Evolutionary conservation across 2,329 filamentous ascomycete genomes (phyloP).

Genomic region (Penicillium sp.): DNA sequence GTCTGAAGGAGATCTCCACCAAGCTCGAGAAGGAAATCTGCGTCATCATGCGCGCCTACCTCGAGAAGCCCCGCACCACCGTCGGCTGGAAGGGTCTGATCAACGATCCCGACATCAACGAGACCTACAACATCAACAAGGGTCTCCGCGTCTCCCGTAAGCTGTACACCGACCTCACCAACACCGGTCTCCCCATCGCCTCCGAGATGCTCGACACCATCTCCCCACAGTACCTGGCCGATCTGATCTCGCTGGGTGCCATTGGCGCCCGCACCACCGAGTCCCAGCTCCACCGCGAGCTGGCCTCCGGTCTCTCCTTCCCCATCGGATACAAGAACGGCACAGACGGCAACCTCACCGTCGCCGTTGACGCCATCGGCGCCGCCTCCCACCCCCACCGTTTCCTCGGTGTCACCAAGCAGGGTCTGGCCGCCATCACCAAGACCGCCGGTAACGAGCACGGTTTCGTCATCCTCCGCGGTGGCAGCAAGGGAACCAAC

Average conservation of each 20-base stretch:
- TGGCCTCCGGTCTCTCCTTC: slow-evolving; percentile 93
- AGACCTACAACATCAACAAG: slow-evolving; percentile 99
- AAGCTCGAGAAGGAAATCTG: slow-evolving; percentile 81
- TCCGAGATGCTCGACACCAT: slow-evolving; percentile 99
- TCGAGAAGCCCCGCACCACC: slow-evolving; percentile 97
- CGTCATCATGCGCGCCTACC: slow-evolving; percentile 97
- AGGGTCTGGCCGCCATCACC: slow-evolving; percentile 91
- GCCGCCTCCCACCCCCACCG: slow-evolving; percentile 69
- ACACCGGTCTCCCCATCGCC: slow-evolving; percentile 87
- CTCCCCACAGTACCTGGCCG: slow-evolving; percentile 94
- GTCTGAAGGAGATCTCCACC: slow-evolving; percentile 73
- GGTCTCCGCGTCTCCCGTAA: slow-evolving; percentile 88
- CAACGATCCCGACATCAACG: slow-evolving; percentile 97
- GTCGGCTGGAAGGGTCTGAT: slow-evolving; percentile 99
- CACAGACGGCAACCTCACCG: slow-evolving; percentile 85
- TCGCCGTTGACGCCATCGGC: slow-evolving; percentile 95
- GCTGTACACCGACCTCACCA: slow-evolving; percentile 88
- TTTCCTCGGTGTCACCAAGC: slow-evolving; percentile 98
- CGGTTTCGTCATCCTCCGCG: slow-evolving; percentile 93
- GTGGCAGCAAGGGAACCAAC: slow-evolving; percentile 90
- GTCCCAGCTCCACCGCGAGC: slow-evolving; percentile 92
- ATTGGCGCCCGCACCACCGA: slow-evolving; percentile 96
- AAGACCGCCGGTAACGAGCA: slow-evolving; percentile 93
- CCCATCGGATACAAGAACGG: slow-evolving; percentile 99
- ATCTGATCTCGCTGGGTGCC: slow-evolving; percentile 91